These are phyloP conservation scores for Helianthus tuberosus DNA, from an alignment of 129 eudicot genomes.

Conservation along the genomic window DNA sequence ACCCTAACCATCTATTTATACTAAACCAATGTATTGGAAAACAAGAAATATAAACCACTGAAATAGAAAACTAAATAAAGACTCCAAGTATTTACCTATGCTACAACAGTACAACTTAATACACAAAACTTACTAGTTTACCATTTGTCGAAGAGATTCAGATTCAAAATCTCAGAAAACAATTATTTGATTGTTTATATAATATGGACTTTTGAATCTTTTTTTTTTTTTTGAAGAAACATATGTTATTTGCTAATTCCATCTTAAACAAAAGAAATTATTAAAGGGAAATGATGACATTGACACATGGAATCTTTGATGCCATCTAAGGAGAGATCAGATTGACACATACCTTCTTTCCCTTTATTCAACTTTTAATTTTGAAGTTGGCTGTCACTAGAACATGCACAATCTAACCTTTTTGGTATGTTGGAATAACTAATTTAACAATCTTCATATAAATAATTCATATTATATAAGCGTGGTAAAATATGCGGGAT, in stretches of 20 bases:
- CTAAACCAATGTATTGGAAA: too few species aligned
- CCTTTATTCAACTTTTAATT: slow-evolving; percentile 12
- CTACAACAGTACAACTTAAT: too few species aligned
- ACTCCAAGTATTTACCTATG: too few species aligned
- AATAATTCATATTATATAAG: too few species aligned
- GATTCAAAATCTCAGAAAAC: not conserved
- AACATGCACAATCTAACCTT: slow-evolving; percentile 4
- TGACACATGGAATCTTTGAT: slow-evolving; percentile 21
- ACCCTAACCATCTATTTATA: too few species aligned
- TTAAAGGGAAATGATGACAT: not conserved
- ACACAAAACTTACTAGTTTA: too few species aligned
- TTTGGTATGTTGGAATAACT: not conserved
- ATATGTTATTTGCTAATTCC: not conserved
- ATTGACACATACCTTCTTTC: slow-evolving; percentile 8
- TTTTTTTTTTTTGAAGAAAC: not conserved
- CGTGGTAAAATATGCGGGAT: too few species aligned
- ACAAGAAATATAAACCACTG: too few species aligned
- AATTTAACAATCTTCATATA: too few species aligned
- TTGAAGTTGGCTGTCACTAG: slow-evolving; percentile 21
- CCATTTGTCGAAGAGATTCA: too few species aligned
- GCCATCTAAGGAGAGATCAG: slow-evolving; percentile 19
- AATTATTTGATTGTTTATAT: slow-evolving; percentile 1
- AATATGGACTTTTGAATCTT: not conserved
- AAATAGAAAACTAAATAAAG: too few species aligned
- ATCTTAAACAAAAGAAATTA: not conserved